Evolutionary conservation across 257 asterid genomes (phyloP).

Genomic region (Solanum chaucha): DNA sequence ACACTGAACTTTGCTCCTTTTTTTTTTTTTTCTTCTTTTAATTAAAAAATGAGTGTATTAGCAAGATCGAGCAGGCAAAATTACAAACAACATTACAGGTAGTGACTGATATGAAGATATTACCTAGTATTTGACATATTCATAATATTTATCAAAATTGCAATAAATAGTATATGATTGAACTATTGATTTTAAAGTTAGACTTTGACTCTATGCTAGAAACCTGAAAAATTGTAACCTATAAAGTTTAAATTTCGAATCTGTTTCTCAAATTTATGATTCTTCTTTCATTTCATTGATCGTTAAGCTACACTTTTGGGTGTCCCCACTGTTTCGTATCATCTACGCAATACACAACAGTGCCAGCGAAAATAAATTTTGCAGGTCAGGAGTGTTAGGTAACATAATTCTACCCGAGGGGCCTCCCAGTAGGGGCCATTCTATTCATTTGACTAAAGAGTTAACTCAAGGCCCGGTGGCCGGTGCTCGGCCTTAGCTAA

Average conservation of each 20-base stretch:
- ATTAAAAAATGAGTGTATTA: neutral
- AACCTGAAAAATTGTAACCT: neutral
- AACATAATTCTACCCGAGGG: neutral
- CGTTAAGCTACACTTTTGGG: neutral
- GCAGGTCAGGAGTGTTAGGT: neutral
- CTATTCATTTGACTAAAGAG: neutral
- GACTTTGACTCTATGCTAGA: neutral
- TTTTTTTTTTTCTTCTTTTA: neutral
- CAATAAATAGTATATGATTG: fast-evolving
- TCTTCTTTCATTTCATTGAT: neutral
- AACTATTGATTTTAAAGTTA: too few species aligned
- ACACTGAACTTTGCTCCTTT: neutral
- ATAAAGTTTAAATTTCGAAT: neutral
- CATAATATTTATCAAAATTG: neutral
- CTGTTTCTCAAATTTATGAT: fast-evolving
- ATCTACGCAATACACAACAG: neutral
- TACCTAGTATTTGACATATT: neutral
- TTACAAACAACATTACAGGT: neutral
- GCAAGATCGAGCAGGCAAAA: neutral
- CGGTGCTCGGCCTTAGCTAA: neutral
- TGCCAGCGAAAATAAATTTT: neutral
- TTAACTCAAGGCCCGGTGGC: neutral
- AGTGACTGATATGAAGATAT: neutral
- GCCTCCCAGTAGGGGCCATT: too few species aligned
- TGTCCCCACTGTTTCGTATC: neutral